phyloP scores from a whole-genome alignment of 345 rosid species.

The Gossypium australe region DNA sequence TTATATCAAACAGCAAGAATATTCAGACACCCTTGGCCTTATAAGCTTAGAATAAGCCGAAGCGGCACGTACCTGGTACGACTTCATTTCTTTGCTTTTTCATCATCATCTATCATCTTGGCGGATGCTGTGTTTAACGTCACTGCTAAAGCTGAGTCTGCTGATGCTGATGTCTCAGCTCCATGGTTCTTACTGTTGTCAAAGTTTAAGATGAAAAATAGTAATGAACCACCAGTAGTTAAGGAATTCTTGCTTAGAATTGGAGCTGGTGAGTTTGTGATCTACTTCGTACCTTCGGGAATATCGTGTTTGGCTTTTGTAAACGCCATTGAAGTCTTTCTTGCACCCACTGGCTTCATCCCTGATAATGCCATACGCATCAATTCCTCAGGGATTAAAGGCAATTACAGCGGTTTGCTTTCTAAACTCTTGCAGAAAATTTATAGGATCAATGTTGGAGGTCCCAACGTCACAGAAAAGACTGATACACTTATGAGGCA shows the following conservation, averaged over 20 bases:
- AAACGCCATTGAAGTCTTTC: slow-evolving; percentile 61
- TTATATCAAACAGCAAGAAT: slow-evolving; percentile 48
- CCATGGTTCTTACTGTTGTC: slow-evolving; percentile 23
- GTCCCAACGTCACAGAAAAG: slow-evolving; percentile 10
- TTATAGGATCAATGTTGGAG: slow-evolving; percentile 31
- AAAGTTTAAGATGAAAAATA: slow-evolving; percentile 20
- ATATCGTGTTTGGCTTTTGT: slow-evolving; percentile 29
- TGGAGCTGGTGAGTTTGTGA: background rate
- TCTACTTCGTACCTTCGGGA: background rate
- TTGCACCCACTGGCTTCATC: slow-evolving; percentile 24
- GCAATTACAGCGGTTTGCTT: background rate
- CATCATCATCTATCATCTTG: slow-evolving; percentile 20
- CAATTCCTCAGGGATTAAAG: too few relatives aligned
- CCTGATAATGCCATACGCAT: background rate
- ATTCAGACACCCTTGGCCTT: slow-evolving; percentile 28
- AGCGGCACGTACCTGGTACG: slow-evolving; percentile 38
- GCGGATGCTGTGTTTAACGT: slow-evolving; percentile 30
- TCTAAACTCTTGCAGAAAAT: background rate
- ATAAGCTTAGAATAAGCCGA: slow-evolving; percentile 23
- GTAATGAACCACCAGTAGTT: background rate
- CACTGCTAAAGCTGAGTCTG: background rate
- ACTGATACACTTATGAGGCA: slow-evolving; percentile 35
- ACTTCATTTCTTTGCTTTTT: slow-evolving; percentile 26
- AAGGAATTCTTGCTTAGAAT: background rate
- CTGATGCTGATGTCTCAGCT: slow-evolving; percentile 3